Percentiles rank a stretch among this genome's conserved stretches.
These are phyloP conservation scores for Rhizopogon roseolus DNA, from an alignment of 768 basidiomycete species.

Conservation along the genomic window DNA sequence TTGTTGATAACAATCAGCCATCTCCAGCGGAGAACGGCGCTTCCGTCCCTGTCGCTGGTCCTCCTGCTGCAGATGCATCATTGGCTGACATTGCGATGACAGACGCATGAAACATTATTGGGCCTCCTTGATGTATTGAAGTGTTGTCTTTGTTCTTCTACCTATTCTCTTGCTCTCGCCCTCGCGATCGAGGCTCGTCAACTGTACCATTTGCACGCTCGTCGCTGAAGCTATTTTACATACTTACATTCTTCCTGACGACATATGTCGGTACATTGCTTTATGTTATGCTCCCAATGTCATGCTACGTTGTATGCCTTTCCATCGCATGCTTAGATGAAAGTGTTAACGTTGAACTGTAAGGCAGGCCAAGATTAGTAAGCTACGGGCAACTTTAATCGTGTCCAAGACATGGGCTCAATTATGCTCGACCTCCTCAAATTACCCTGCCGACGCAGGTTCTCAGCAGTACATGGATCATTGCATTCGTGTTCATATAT, in stretches of 20 bases:
- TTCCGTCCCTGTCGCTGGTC: slow-evolving; percentile 18
- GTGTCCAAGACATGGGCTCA: not conserved
- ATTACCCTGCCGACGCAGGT: not conserved
- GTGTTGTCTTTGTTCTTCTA: slow-evolving; percentile 5
- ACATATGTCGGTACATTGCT: slow-evolving; percentile 13
- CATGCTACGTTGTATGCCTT: not conserved
- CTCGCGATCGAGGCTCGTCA: not conserved
- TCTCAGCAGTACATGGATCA: not conserved
- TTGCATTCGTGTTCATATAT: not conserved
- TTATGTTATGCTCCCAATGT: not conserved
- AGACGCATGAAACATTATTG: slow-evolving; percentile 24
- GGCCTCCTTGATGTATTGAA: not conserved
- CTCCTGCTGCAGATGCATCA: slow-evolving; percentile 25
- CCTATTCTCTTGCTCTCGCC: slow-evolving; percentile 1
- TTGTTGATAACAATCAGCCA: not conserved
- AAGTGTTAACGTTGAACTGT: too few species aligned
- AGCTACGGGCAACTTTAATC: too few species aligned
- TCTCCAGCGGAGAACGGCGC: slow-evolving; percentile 21
- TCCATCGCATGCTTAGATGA: too few species aligned
- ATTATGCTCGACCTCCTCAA: not conserved
- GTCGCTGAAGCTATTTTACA: slow-evolving; percentile 1
- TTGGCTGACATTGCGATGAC: slow-evolving; percentile 38
- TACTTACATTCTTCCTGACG: slow-evolving; percentile 12
- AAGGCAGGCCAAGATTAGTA: too few species aligned
- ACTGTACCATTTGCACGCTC: not conserved